A percentile compares a stretch with the other conserved stretches of the same genome.
phyloP scores from a whole-genome alignment of 805 yeast species.

The Lipomyces kockii region DNA sequence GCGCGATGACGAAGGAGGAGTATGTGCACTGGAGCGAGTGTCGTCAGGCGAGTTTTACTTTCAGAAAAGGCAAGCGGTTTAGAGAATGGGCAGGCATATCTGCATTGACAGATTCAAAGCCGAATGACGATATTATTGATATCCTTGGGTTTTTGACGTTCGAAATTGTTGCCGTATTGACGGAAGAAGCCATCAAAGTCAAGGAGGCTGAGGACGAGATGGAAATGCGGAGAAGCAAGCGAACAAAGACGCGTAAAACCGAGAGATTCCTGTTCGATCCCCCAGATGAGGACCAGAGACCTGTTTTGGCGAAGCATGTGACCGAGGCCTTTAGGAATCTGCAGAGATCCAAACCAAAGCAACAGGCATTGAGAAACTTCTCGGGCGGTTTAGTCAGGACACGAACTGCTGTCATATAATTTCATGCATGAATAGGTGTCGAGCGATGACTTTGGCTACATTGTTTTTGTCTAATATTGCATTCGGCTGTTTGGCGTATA shows the following conservation, averaged over 20 bases:
- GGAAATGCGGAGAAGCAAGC: constrained; percentile 44
- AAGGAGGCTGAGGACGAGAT: constrained; percentile 68
- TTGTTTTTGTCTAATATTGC: neutral
- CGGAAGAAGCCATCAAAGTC: constrained; percentile 86
- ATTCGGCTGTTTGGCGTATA: constrained; percentile 9
- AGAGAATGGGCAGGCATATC: constrained; percentile 95
- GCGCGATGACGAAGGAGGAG: constrained; percentile 92
- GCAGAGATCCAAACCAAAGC: constrained; percentile 62
- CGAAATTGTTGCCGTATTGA: constrained; percentile 92
- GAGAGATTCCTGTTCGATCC: constrained; percentile 75
- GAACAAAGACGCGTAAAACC: constrained; percentile 53
- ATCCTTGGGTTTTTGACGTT: constrained; percentile 93
- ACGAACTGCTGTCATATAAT: constrained; percentile 55
- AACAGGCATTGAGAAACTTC: constrained; percentile 69
- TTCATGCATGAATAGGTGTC: neutral
- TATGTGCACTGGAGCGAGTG: constrained; percentile 99
- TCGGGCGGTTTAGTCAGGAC: constrained; percentile 67
- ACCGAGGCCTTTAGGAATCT: constrained; percentile 87
- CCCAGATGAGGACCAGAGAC: constrained; percentile 81
- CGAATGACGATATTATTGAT: constrained; percentile 95
- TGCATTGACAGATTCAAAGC: constrained; percentile 82
- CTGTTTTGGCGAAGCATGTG: constrained; percentile 77
- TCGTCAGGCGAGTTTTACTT: constrained; percentile 95
- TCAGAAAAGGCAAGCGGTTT: constrained; percentile 89
- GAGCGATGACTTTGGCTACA: neutral